Conservation (phyloP, 495 filamentous ascomycete genomes). For the Terfezia claveryi region DNA sequence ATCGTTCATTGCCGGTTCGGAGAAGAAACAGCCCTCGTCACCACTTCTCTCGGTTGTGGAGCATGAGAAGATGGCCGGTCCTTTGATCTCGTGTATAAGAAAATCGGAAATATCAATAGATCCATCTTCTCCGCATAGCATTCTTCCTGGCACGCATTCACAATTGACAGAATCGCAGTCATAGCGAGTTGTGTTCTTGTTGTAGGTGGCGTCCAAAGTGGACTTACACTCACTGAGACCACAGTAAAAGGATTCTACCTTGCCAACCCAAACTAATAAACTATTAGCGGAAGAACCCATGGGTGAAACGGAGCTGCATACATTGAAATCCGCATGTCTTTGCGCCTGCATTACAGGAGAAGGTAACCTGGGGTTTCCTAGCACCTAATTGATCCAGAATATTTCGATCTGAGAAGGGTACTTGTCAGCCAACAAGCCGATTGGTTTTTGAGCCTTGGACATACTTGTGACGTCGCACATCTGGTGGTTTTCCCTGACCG, state of each 20-base stretch:
- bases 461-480: conserved; percentile 92
- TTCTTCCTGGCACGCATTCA: conserved; percentile 69
- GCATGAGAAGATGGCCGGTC: conserved; percentile 65
- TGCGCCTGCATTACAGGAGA: conserved; percentile 50
- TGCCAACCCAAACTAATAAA: conserved; percentile 66
- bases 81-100: conserved; percentile 52
- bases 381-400: conserved; percentile 70
- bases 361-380: conserved; percentile 75
- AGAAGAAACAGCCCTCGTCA: conserved; percentile 50
- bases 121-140: conserved; percentile 77
- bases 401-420: conserved; percentile 27
- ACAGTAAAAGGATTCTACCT: conserved; percentile 91
- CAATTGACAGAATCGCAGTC: conserved; percentile 65
- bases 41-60: conserved; percentile 21
- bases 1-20: conserved; percentile 74
- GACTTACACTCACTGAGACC: conserved; percentile 61
- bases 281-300: conserved; percentile 20
- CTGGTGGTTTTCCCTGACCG: conserved; percentile 85
- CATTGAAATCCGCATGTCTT: conserved; percentile 72
- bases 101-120: conserved; percentile 87
- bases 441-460: not conserved
- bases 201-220: conserved; percentile 37
- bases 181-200: conserved; percentile 65
- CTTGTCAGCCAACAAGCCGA: too few relatives aligned
- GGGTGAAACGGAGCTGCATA: conserved; percentile 22